Evolutionary conservation across 106 monocot species (phyloP).

Genomic region (Apostasia shenzhenica): DNA sequence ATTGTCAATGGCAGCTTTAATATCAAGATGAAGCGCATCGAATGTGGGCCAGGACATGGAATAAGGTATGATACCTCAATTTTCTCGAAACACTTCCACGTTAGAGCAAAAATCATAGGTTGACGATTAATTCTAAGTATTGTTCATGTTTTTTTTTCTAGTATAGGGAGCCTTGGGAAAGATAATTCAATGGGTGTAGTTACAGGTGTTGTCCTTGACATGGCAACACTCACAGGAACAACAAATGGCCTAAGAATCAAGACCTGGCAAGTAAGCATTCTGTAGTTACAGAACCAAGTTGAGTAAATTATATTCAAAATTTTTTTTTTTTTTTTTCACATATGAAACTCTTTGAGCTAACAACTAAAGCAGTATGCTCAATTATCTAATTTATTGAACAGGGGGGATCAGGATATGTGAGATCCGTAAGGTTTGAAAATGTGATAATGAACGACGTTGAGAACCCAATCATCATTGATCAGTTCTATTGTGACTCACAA

Average conservation of each 20-base stretch:
- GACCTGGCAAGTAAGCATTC: conserved; percentile 78
- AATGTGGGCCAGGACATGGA: conserved; percentile 97
- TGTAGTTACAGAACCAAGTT: neutral
- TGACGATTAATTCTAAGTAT: neutral
- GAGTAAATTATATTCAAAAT: neutral
- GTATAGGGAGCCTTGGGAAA: conserved; percentile 95
- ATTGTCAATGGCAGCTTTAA: conserved; percentile 78
- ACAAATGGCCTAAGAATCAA: conserved; percentile 93
- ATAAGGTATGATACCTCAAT: conserved; percentile 54
- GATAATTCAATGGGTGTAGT: conserved; percentile 53
- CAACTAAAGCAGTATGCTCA: neutral
- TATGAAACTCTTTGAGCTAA: neutral
- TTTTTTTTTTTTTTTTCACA: no score
- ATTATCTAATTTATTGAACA: conserved; percentile 16
- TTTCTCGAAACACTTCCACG: neutral
- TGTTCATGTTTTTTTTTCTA: conserved; percentile 20
- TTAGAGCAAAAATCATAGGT: neutral
- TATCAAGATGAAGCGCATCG: conserved; percentile 90
- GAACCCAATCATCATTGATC: conserved; percentile 95
- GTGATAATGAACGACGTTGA: conserved; percentile 65
- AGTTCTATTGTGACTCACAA: conserved; percentile 85
- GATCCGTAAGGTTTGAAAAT: conserved; percentile 55
- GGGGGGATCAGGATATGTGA: conserved; percentile 89
- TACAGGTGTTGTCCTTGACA: conserved; percentile 51
- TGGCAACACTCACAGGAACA: conserved; percentile 51